A percentile compares a stretch with the other conserved stretches of the same genome.
phyloP scores from a whole-genome alignment of 345 rosid species.

The Ricinus communis region DNA sequence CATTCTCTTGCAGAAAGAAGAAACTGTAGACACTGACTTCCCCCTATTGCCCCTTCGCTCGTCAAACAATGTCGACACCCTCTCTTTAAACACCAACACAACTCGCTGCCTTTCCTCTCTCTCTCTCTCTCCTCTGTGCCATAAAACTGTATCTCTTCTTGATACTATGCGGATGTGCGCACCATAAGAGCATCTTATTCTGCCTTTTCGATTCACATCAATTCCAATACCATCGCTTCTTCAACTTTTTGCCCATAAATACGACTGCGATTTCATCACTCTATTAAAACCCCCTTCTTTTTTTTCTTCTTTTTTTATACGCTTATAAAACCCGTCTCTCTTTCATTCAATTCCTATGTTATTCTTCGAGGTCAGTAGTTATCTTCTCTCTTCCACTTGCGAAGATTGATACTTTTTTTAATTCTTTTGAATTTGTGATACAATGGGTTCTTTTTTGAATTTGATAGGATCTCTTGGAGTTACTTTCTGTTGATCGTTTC shows the following conservation, averaged over 20 bases:
- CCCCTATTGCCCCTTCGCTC: neutral
- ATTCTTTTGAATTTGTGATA: neutral
- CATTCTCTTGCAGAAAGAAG: constrained; percentile 12
- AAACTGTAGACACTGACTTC: neutral
- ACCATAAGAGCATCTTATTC: neutral
- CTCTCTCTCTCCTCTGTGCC: neutral
- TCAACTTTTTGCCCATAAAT: neutral
- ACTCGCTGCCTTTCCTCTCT: too few species aligned
- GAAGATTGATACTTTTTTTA: constrained; percentile 2
- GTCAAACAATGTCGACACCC: constrained; percentile 33
- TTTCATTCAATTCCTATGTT: constrained; percentile 19
- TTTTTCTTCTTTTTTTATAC: neutral
- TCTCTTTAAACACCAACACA: neutral
- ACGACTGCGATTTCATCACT: neutral
- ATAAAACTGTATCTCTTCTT: too few species aligned
- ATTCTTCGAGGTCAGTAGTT: constrained; percentile 33
- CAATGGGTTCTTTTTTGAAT: neutral
- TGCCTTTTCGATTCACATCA: too few species aligned
- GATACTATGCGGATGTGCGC: neutral
- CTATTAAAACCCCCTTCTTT: too few species aligned
- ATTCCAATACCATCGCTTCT: neutral
- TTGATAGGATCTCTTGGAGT: constrained; percentile 42
- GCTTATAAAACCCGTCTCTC: neutral
- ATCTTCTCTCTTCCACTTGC: neutral
- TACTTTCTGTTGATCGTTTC: constrained; percentile 32